Conservation (phyloP, 257 asterid species). For the Solanum paucissectum region DNA sequence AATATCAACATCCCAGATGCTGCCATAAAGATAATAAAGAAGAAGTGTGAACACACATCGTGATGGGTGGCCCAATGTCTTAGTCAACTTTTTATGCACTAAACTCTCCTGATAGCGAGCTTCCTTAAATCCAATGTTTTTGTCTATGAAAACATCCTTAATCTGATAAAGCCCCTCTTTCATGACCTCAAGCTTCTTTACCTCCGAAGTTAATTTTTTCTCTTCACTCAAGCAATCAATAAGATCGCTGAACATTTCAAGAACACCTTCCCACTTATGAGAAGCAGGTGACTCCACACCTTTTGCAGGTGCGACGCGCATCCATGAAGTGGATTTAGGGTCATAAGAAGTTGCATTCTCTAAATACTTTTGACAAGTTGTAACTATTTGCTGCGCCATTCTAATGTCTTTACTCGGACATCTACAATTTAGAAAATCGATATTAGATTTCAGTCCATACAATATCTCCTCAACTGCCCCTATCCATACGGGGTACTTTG, state of each 20-base stretch:
- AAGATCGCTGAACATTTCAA: constrained; percentile 27
- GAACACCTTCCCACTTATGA: neutral
- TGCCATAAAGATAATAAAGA: constrained; percentile 53
- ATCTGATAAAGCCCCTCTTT: constrained; percentile 83
- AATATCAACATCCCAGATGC: constrained; percentile 46
- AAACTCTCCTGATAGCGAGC: constrained; percentile 53
- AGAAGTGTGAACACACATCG: constrained; percentile 68
- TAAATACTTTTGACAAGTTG: constrained; percentile 39
- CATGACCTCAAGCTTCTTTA: constrained; percentile 61
- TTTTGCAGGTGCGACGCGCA: constrained; percentile 62
- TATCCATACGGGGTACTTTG: constrained; percentile 59
- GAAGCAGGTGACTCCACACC: neutral
- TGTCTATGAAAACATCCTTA: constrained; percentile 54
- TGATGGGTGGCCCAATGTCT: constrained; percentile 69
- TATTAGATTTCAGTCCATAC: constrained; percentile 45
- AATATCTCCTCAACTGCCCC: constrained; percentile 49
- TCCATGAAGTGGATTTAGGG: constrained; percentile 76
- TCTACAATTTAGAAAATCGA: constrained; percentile 17
- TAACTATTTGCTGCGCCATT: constrained; percentile 58
- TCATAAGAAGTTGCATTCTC: constrained; percentile 42
- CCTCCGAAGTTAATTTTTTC: constrained; percentile 15
- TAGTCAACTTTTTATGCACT: constrained; percentile 58
- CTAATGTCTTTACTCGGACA: constrained; percentile 26
- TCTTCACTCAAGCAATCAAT: constrained; percentile 38
- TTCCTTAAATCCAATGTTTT: constrained; percentile 67